Evolutionary conservation across 768 basidiomycete genomes (phyloP), one percentile per base, ranked within the genome.

Genomic region (Rhizopogon vinicolor): DNA sequence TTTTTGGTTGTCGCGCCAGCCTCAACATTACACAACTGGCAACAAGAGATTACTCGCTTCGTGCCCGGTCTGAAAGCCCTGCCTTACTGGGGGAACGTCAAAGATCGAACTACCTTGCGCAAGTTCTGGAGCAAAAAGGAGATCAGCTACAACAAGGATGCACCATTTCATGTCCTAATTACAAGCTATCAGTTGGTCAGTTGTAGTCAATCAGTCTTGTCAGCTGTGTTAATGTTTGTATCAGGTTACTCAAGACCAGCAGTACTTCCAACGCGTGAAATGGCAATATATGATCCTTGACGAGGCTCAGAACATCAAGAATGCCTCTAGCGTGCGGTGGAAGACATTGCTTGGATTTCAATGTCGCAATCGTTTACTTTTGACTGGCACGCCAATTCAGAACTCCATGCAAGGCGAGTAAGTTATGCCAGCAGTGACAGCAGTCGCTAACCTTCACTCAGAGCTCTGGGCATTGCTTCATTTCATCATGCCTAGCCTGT

Each of bases 271-370:
- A 66, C 84, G 91, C 40, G 88, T 98, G 59, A 96, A 93, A 65
- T 99, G 97, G 97, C 97, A 99, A 72, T 99, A 98, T 68, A 98
- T 98, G 96, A 84, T 99, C 56, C 79, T 99, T n/a, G 97, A 99
- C 64, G 97, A 99, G 72, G 97, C 97, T 2, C 97, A 99, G 72
- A 98, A 98, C 54, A 98, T 99, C 79, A 99, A 99, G 78, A 96
- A 94, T 65, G 94, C 97, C 22, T 84, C 91, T 22, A 93, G 91
- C 71, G 90, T 92, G 8, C 82, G 97, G 42, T 99, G 97, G 97
- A 98, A 98, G 72, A 96, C 95, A 1, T 76, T 98, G 16, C 83
- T 99, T 44, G 90, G 93, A 16, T 93, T 98, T 71, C 92, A 94
- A 33, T 98, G 96, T 66, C 84, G 97, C 52, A 99, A 99, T 72